Base-by-base conservation (phyloP, 176 grass and related monocot genomes). In the Saccharum spontaneum region DNA sequence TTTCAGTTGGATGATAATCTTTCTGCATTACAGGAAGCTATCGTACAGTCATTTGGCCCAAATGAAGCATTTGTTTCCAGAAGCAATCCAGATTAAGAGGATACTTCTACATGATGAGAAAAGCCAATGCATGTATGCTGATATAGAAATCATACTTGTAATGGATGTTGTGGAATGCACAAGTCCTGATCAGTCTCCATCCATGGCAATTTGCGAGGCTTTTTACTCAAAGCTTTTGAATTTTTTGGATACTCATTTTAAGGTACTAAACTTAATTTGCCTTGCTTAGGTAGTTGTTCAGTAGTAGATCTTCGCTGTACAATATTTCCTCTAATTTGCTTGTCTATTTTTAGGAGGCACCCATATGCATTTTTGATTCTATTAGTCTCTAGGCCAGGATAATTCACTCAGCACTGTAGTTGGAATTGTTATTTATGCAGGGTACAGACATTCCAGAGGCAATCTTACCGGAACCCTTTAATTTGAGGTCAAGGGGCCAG, bases 31-130 rank as follows among this genome's bases (percentile, higher is more conserved):
- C 90, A 96, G 91, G 81, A 88, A 94, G 60, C 91, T 99, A 37
- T 84, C 82, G 7, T 83, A 83, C 60, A 86, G 59, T 59, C 93
- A 96, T 88, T 74, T 99, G 52, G 94, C 94, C 8, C 93, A 99
- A 76, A 99, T 99, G 90, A 94, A 90, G 34, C 89, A 94, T 79
- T 77, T 99, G 37, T 91, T 99, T 43, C 91, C 97, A 76, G 94
- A 99, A 91, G 93, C 86, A 63, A 88, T 99, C 61, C 83, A 92
- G 82, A 92, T 96, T 75, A 93, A 94, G 10, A 96, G 88, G 84
- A 89, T 99, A 80, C 88, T 94, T 9, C 41, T 93, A 69, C 91
- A 94, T 79, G 91, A 96, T 84, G 88, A 88, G 77, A 87, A 94
- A 80, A 96, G 79, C 66, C 70, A 88, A 79, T 86, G 88, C 85